phyloP scores from a whole-genome alignment of 345 rosid species.

The Carallia brachiata region DNA sequence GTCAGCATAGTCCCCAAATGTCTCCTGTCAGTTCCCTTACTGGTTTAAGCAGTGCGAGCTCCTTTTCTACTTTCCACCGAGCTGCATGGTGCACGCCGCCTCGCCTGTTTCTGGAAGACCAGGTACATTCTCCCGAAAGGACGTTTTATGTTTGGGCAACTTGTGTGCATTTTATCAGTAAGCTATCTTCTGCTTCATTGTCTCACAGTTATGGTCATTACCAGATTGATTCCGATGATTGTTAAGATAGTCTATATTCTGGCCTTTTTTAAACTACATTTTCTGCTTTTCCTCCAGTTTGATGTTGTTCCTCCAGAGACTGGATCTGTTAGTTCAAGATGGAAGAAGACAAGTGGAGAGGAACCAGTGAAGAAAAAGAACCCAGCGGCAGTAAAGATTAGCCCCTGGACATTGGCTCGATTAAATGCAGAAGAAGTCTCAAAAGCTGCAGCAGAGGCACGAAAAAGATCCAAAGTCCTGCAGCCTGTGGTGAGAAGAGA shows the following conservation, averaged over 20 bases:
- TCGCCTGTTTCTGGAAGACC: slow-evolving; percentile 88
- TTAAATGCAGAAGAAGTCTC: slow-evolving; percentile 94
- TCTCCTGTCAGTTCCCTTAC: slow-evolving; percentile 93
- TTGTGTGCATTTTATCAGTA: background rate
- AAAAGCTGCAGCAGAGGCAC: slow-evolving; percentile 94
- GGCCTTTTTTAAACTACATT: background rate
- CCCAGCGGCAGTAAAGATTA: slow-evolving; percentile 70
- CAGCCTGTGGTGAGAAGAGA: slow-evolving; percentile 71
- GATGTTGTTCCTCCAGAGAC: slow-evolving; percentile 98
- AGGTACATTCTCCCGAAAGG: slow-evolving; percentile 40
- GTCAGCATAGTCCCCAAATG: slow-evolving; percentile 94
- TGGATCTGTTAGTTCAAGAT: slow-evolving; percentile 84
- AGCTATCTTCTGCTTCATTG: no score
- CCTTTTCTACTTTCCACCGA: slow-evolving; percentile 87
- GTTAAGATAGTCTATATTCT: background rate
- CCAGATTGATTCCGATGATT: background rate
- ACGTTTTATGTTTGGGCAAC: background rate
- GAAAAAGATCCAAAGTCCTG: slow-evolving; percentile 80
- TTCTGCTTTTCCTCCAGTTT: slow-evolving; percentile 49
- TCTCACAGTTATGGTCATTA: background rate
- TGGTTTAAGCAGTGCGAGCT: slow-evolving; percentile 95
- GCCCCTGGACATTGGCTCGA: slow-evolving; percentile 94
- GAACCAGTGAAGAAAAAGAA: slow-evolving; percentile 77
- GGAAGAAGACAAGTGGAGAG: slow-evolving; percentile 60
- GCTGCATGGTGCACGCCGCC: slow-evolving; percentile 99